A percentile compares a stretch with the other conserved stretches of the same genome.
These are phyloP conservation scores for Volvox africanus DNA, from an alignment of 139 green algal species.

Conservation along the genomic window DNA sequence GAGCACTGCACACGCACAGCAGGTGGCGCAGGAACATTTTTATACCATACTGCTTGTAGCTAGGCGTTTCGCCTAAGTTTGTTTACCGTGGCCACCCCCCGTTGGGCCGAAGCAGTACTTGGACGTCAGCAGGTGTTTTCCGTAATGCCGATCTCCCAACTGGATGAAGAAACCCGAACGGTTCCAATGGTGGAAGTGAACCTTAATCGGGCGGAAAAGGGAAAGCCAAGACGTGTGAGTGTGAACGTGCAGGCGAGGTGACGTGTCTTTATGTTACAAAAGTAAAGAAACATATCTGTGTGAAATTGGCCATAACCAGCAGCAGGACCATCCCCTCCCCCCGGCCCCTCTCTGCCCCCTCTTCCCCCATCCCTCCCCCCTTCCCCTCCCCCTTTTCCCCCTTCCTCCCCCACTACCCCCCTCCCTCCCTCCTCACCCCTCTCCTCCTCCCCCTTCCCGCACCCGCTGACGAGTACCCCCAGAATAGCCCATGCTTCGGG, in stretches of 20 bases:
- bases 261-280: background rate
- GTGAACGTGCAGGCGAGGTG: background rate
- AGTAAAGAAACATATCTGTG: too few relatives aligned
- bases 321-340: too few relatives aligned
- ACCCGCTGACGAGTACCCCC: slow-evolving; percentile 19
- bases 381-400: background rate
- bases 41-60: too few relatives aligned
- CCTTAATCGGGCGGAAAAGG: slow-evolving; percentile 20
- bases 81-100: slow-evolving; percentile 51
- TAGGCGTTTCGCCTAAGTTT: too few relatives aligned
- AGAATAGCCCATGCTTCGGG: background rate
- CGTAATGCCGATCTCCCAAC: slow-evolving; percentile 22
- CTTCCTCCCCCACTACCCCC: background rate
- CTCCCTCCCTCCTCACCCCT: background rate
- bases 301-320: background rate
- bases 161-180: slow-evolving; percentile 35
- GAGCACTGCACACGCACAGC: too few relatives aligned
- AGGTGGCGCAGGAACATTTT: too few relatives aligned
- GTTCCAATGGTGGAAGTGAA: slow-evolving; percentile 58
- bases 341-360: background rate
- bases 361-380: background rate
- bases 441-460: background rate
- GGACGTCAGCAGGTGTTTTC: slow-evolving; percentile 33
- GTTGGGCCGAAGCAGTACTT: slow-evolving; percentile 53
- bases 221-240: background rate